Evolutionary conservation across 83 land plant genomes (phyloP).

Genomic region (Picea abies): DNA sequence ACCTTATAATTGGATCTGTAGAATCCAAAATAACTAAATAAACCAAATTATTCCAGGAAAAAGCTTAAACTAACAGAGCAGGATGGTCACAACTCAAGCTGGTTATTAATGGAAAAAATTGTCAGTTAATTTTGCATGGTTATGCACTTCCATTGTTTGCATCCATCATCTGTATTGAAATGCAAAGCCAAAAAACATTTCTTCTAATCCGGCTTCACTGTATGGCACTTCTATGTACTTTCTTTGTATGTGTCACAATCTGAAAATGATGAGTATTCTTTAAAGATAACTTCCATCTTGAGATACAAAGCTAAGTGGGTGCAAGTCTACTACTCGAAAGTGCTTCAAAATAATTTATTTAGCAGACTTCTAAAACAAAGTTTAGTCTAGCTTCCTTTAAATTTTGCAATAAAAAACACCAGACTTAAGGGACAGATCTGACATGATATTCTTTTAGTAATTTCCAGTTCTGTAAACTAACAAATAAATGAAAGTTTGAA

Average conservation of each 20-base stretch:
- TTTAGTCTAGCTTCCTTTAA: no score
- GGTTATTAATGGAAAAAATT: neutral
- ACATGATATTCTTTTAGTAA: no score
- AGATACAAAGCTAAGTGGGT: no score
- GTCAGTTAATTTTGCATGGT: neutral
- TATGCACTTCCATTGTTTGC: neutral
- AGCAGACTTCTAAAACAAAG: no score
- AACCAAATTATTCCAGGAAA: neutral
- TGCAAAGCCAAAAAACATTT: neutral
- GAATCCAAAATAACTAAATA: neutral
- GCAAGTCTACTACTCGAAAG: no score
- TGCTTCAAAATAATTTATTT: no score
- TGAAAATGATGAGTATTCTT: no score
- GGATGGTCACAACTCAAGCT: neutral
- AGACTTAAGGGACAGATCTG: no score
- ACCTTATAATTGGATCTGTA: neutral
- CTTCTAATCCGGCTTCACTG: neutral
- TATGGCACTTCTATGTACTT: neutral
- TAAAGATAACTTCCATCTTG: no score
- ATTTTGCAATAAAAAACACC: no score
- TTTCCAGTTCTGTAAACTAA: no score
- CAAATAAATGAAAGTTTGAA: no score
- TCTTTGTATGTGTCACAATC: neutral
- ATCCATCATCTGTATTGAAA: neutral
- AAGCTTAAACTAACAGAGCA: neutral